Evolutionary conservation across 2,329 filamentous ascomycete species (phyloP).

Genomic region (Ophioceras dolichostomum): DNA sequence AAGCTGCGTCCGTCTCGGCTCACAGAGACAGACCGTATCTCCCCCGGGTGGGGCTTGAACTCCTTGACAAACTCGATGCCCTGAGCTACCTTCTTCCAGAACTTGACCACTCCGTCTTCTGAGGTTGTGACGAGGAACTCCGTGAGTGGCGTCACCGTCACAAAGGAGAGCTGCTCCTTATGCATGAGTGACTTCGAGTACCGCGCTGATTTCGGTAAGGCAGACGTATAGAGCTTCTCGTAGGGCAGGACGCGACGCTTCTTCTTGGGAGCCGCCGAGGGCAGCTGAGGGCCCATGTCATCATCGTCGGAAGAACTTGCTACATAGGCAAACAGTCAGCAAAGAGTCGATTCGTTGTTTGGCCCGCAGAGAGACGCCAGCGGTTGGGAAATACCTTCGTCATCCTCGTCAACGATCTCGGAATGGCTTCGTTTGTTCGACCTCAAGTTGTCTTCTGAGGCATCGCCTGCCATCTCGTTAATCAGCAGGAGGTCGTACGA

Average conservation of each 20-base stretch:
- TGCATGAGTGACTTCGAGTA: slow-evolving; percentile 99
- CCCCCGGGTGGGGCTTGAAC: slow-evolving; percentile 79
- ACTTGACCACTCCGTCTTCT: slow-evolving; percentile 92
- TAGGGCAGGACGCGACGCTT: slow-evolving; percentile 84
- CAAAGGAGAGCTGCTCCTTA: slow-evolving; percentile 83
- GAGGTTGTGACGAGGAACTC: slow-evolving; percentile 95
- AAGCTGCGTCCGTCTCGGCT: slow-evolving; percentile 89
- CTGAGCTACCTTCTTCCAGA: slow-evolving; percentile 91
- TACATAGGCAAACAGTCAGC: slow-evolving; percentile 12
- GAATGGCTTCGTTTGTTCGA: slow-evolving; percentile 44
- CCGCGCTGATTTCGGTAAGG: slow-evolving; percentile 65
- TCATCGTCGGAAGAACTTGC: slow-evolving; percentile 74
- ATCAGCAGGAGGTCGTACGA: no score
- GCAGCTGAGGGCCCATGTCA: slow-evolving; percentile 87
- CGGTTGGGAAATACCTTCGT: slow-evolving; percentile 19
- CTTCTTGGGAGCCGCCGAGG: slow-evolving; percentile 78
- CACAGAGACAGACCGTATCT: slow-evolving; percentile 71
- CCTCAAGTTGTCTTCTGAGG: slow-evolving; percentile 17
- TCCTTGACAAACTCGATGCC: slow-evolving; percentile 98
- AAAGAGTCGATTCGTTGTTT: neutral
- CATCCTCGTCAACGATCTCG: slow-evolving; percentile 36
- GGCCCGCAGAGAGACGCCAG: neutral
- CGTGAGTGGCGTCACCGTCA: slow-evolving; percentile 78
- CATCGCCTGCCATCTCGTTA: slow-evolving; percentile 15
- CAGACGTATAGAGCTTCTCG: slow-evolving; percentile 89